Evolutionary conservation across 1,284 basidiomycete genomes (phyloP), one percentile per base, ranked within the genome.

Genomic region (Erythrobasidium hasegawianum): DNA sequence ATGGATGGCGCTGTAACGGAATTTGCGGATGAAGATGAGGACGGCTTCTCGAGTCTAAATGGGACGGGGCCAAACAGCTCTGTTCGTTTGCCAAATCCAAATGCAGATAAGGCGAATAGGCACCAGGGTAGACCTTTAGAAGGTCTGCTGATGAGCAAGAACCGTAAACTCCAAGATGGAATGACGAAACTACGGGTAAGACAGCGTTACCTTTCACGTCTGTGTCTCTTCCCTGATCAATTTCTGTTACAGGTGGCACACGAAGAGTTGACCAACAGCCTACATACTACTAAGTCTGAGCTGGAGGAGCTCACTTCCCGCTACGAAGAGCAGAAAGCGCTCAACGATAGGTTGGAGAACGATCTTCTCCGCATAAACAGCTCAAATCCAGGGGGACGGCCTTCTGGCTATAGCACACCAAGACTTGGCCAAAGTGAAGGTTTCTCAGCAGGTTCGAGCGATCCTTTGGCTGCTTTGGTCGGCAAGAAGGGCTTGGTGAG

Each of bases 131-230:
- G 87, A 76, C 90, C 92, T 0, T 83, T 98, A 0, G 95, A 98
- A 77, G 85, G 86, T 26, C 84, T 97, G 0, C 83, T 98, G 27
- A 89, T 94, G 1, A 86, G 85, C 56, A 97, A 97, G 81, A 98
- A 97, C 79, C 90, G 90, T 74, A 86, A 88, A 54, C 84, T 98
- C n/a, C 83, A 92, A 50, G 93, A 97, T 72, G 92, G 97, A 75
- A 79, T 97, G 45, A 95, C 95, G 1, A 91, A 87, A 72, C 85
- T 97, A 73, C 83, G 94, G 64, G 90, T 90, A 72, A 18, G 83
- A n/a, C n/a, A n/a, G n/a, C 76, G 24, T 22, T 43, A 47, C n/a
- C 14, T 47, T 39, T 55, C 43, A 62, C 49, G 24, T 58, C 33
- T 16, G 22, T n/a, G 16, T 45, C 11, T 11, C 33, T 20, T 18